These are phyloP conservation scores for Plenodomus tracheiphilus DNA, from an alignment of 2,329 filamentous ascomycete genomes.

Conservation along the genomic window DNA sequence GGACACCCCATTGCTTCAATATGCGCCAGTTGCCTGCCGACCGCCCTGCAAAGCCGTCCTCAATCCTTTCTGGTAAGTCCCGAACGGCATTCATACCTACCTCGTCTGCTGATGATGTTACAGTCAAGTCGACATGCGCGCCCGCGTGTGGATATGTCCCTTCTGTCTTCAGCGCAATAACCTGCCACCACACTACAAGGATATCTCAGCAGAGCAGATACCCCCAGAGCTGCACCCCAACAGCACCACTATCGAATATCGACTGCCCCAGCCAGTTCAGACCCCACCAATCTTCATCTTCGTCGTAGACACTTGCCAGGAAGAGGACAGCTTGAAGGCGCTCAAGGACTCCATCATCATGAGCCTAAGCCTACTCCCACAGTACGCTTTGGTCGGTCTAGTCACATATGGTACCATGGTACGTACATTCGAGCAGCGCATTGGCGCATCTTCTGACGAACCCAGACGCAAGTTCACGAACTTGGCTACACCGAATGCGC, in stretches of 20 bases:
- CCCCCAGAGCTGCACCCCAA: conserved; percentile 79
- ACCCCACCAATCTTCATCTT: conserved; percentile 85
- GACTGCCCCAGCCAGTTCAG: conserved; percentile 78
- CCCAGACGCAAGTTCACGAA: conserved; percentile 89
- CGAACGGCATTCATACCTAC: background rate
- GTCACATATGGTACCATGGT: conserved; percentile 95
- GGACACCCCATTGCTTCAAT: conserved; percentile 85
- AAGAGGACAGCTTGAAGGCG: conserved; percentile 80
- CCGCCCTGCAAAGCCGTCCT: conserved; percentile 92
- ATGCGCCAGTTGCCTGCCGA: conserved; percentile 97
- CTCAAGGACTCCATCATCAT: conserved; percentile 85
- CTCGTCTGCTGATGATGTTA: conserved; percentile 18
- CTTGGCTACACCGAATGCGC: conserved; percentile 97
- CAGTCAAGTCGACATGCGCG: conserved; percentile 82
- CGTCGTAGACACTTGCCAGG: conserved; percentile 85
- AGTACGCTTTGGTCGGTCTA: conserved; percentile 78
- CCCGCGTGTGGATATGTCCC: conserved; percentile 84
- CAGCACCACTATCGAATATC: conserved; percentile 90
- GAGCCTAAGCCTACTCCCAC: conserved; percentile 79
- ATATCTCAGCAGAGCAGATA: conserved; percentile 81
- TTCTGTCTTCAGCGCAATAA: conserved; percentile 85
- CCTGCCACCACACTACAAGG: conserved; percentile 84
- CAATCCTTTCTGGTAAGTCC: conserved; percentile 88
- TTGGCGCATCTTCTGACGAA: conserved; percentile 16
- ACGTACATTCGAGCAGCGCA: conserved; percentile 21